Evolutionary conservation across 2,329 filamentous ascomycete genomes (phyloP), one percentile per base, ranked within the genome.

Genomic region (Plenodomus tracheiphilus): DNA sequence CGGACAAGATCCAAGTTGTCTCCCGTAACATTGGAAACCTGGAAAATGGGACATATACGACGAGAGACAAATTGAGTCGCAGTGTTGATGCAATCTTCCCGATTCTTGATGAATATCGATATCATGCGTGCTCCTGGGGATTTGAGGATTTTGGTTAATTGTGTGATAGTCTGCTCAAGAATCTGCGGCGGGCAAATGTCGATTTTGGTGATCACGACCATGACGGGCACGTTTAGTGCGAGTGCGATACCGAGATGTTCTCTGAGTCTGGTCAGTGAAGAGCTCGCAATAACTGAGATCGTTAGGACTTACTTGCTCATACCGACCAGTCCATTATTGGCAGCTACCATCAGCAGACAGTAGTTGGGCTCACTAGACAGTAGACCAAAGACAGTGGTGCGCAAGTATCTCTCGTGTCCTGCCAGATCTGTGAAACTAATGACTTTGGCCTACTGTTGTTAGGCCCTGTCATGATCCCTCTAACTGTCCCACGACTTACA

Each of bases 181-280:
- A 99, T 97, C 58, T 97, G 89, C 1, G 93, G 91, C 18, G 94
- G 94, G 72, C 94, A 97, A 47, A 97, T 97, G 70, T 97, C 94
- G 57, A 97, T 96, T 78, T 97, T 99, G 72, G 93, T 99, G 55
- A 97, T 86, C 57, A 97, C 87, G 3, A 97, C 92, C 90, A 99
- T 96, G 61, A 99, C 91, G 0, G 94, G 94, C 10, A 99, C 93
- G 66, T 97, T 97, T 43, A 99, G 79, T 0, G 94, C 92, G 25
- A 97, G 78, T 0, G 94, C 93, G 56, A 99, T 96, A 15, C 94
- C 94, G 3, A 99, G 78, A 72, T 99, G 94, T 77, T 99, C 94
- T 79, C 75, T 77, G 25, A 10, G 36, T 15, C 19, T 36, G 32
- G 41, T 61, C 30, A 59, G 51, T 11, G 7, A 22, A 19, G 4